phyloP scores from a whole-genome alignment of 495 filamentous ascomycete genomes.

The Neurospora sp. region DNA sequence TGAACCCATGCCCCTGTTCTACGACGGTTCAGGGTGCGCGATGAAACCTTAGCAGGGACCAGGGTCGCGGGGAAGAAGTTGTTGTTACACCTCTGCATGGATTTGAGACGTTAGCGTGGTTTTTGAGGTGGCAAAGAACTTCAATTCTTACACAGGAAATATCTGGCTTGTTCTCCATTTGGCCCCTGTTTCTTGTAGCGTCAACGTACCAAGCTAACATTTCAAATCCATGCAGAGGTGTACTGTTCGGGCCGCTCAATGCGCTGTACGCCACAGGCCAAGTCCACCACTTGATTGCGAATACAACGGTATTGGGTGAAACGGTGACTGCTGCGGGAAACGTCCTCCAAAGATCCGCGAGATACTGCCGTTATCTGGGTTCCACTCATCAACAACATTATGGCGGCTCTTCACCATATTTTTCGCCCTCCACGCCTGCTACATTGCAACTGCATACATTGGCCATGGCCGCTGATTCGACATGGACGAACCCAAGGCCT shows the following conservation, averaged over 20 bases:
- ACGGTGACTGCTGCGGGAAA: neutral
- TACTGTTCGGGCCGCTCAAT: neutral
- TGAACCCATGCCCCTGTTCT: neutral
- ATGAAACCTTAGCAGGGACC: neutral
- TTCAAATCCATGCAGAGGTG: too few relatives aligned
- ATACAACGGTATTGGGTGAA: neutral
- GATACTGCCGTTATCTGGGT: neutral
- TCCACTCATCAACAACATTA: neutral
- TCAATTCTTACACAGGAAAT: too few relatives aligned
- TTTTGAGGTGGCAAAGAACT: too few relatives aligned
- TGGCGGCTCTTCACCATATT: neutral
- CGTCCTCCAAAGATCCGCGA: neutral
- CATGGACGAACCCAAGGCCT: neutral
- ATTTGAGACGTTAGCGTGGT: too few relatives aligned
- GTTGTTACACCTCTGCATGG: neutral
- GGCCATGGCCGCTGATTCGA: neutral
- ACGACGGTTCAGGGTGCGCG: neutral
- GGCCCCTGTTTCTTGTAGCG: too few relatives aligned
- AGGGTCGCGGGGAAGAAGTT: neutral
- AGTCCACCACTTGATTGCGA: neutral
- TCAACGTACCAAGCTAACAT: too few relatives aligned
- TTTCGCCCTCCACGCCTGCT: neutral
- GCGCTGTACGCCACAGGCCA: neutral
- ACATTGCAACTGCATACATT: neutral
- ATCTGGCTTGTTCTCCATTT: too few relatives aligned